Percentiles rank a stretch among this genome's conserved stretches.
These are phyloP conservation scores for Stenocarpella maydis DNA, from an alignment of 2,329 filamentous ascomycete genomes.

Conservation along the genomic window DNA sequence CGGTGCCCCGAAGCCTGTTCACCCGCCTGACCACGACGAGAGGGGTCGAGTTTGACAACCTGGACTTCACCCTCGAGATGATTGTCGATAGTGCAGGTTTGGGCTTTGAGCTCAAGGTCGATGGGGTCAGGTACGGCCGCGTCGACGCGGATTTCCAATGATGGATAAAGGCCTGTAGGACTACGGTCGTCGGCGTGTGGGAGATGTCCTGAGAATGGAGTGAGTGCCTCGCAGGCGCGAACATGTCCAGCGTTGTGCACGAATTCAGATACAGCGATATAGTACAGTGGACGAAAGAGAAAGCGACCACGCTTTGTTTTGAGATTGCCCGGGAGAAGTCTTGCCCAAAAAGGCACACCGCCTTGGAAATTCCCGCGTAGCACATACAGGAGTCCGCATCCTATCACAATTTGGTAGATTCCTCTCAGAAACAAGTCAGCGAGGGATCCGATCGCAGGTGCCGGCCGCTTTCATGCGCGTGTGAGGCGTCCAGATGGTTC, in stretches of 20 bases:
- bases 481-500: slow-evolving; percentile 24
- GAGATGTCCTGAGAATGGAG: background rate
- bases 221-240: background rate
- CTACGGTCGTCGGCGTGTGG: background rate
- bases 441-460: background rate
- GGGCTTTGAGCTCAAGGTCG: slow-evolving; percentile 81
- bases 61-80: slow-evolving; percentile 86
- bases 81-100: slow-evolving; percentile 80
- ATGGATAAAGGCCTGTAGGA: background rate
- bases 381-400: slow-evolving; percentile 17
- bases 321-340: background rate
- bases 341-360: background rate
- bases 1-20: slow-evolving; percentile 77
- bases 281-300: background rate
- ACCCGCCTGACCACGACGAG: slow-evolving; percentile 80
- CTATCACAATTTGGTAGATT: too few species aligned
- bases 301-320: background rate
- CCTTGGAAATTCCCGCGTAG: background rate
- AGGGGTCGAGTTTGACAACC: slow-evolving; percentile 81
- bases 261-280: background rate
- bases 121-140: slow-evolving; percentile 77
- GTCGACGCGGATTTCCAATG: slow-evolving; percentile 82
- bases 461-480: background rate
- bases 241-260: background rate
- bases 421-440: background rate